These are phyloP conservation scores for Dryadomyces sulphureus DNA, from an alignment of 2,329 filamentous ascomycete species.

Conservation along the genomic window DNA sequence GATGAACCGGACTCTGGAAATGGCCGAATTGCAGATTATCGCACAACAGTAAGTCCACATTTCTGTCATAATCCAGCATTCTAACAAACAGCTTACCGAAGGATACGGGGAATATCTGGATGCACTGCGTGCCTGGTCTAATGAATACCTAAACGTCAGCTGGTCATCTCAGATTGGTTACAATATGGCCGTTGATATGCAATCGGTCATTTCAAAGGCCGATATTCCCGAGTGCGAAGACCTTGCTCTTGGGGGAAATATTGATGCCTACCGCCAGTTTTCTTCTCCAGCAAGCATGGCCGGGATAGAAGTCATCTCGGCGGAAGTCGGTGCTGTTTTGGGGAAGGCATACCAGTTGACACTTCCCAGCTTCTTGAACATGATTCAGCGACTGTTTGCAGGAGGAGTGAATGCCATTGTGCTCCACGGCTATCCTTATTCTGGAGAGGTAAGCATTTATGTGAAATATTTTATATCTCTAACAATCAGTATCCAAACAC, in stretches of 20 bases:
- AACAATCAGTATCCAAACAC: constrained; percentile 22
- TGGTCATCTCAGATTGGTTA: constrained; percentile 25
- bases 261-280: constrained; percentile 26
- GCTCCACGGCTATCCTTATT: constrained; percentile 27
- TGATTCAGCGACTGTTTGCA: constrained; percentile 1
- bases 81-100: constrained; percentile 1
- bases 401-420: constrained; percentile 19
- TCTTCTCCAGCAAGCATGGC: constrained; percentile 23
- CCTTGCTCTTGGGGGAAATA: constrained; percentile 19
- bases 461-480: constrained; percentile 3
- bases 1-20: constrained; percentile 7
- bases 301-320: constrained; percentile 23
- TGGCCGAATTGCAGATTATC: constrained; percentile 8
- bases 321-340: constrained; percentile 19
- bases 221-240: constrained; percentile 26
- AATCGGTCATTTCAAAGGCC: constrained; percentile 20
- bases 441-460: constrained; percentile 8
- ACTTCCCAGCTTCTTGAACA: not conserved
- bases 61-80: not conserved
- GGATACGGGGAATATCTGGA: constrained; percentile 16
- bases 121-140: constrained; percentile 17
- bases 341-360: constrained; percentile 1
- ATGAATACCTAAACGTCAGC: constrained; percentile 17
- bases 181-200: constrained; percentile 26
- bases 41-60: constrained; percentile 3